A percentile compares a stretch with the other conserved stretches of the same genome.
Evolutionary conservation across 345 rosid species (phyloP).

Genomic region (Eucalyptus lansdowneana): DNA sequence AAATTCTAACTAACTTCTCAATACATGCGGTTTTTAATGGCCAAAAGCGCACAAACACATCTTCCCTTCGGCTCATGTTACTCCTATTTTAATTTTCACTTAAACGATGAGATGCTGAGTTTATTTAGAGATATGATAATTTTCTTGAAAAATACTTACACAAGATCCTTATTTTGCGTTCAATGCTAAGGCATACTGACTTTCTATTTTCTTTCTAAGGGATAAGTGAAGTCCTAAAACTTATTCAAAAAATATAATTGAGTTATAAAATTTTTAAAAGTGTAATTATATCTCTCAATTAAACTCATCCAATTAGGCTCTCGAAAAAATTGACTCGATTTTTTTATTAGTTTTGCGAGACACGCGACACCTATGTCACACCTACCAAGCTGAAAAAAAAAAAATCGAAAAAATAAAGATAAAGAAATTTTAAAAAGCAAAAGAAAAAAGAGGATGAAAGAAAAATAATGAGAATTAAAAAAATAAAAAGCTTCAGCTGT

Average conservation of each 20-base stretch:
- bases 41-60: background rate
- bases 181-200: background rate
- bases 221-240: background rate
- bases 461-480: background rate
- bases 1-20: background rate
- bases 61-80: background rate
- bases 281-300: fast-evolving
- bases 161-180: background rate
- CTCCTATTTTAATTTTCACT: background rate
- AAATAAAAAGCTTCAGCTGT: background rate
- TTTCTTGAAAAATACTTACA: background rate
- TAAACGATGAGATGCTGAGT: background rate
- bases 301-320: fast-evolving
- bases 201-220: background rate
- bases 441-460: background rate
- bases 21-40: background rate
- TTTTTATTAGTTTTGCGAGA: background rate
- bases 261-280: fast-evolving
- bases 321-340: background rate
- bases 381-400: background rate
- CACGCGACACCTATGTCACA: background rate
- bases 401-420: background rate
- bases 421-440: background rate
- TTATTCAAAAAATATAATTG: fast-evolving
- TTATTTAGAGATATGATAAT: background rate